Evolutionary conservation across 768 basidiomycete species (phyloP).

Genomic region (Albatrellus ellisii): DNA sequence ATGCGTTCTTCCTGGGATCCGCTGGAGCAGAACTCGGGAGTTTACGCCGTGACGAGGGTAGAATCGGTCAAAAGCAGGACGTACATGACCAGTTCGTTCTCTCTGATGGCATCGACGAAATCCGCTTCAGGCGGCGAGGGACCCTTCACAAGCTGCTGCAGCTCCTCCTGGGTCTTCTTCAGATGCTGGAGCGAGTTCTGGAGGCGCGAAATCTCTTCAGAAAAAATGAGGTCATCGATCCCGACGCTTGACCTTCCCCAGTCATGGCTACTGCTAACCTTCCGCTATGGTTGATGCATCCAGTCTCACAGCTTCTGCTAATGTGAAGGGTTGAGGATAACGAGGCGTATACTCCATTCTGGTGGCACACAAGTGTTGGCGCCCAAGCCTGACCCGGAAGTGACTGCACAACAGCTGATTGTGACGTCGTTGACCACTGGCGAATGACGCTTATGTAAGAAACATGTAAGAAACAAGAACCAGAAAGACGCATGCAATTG

Average conservation of each 20-base stretch:
- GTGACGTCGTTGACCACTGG: no score
- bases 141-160: conserved; percentile 33
- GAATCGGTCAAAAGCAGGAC: conserved; percentile 13
- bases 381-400: background rate
- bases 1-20: conserved; percentile 72
- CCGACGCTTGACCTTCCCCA: conserved; percentile 41
- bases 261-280: conserved; percentile 63
- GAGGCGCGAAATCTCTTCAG: conserved; percentile 59
- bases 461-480: background rate
- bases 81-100: conserved; percentile 66
- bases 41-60: background rate
- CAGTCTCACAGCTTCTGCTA: conserved; percentile 47
- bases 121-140: conserved; percentile 38
- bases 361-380: background rate
- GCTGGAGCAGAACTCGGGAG: conserved; percentile 23
- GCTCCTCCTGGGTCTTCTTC: conserved; percentile 42
- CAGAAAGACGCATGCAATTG: background rate
- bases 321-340: conserved; percentile 64
- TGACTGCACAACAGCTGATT: no score
- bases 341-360: conserved; percentile 55
- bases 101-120: conserved; percentile 43
- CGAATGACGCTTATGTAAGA: no score
- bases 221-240: background rate
- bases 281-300: conserved; percentile 58
- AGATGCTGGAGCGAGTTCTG: conserved; percentile 58